Evolutionary conservation across 306 rosid genomes (phyloP).

Genomic region (Medicago arabica): DNA sequence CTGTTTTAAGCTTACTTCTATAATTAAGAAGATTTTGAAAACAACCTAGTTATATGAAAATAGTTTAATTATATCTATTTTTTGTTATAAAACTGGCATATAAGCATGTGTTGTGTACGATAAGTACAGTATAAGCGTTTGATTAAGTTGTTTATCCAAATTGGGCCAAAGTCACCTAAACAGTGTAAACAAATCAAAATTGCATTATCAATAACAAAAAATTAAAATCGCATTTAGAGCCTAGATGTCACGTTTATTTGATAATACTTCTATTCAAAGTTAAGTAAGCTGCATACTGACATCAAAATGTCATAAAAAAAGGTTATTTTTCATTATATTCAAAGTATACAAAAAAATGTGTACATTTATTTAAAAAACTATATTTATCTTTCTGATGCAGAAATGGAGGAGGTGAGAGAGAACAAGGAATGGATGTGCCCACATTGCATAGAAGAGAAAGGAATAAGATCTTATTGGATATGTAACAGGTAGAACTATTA

Average conservation of each 20-base stretch:
- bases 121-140: too few species aligned
- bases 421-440: conserved; percentile 82
- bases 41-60: too few species aligned
- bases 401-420: conserved; percentile 67
- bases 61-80: too few species aligned
- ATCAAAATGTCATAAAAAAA: background rate
- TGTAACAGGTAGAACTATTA: conserved; percentile 73
- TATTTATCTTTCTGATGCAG: conserved; percentile 41
- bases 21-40: too few species aligned
- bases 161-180: too few species aligned
- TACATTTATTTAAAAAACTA: too few species aligned
- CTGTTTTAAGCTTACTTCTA: too few species aligned
- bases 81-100: too few species aligned
- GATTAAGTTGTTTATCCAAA: too few species aligned
- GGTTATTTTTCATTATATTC: background rate
- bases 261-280: conserved; percentile 1
- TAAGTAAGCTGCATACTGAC: conserved; percentile 10
- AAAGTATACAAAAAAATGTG: background rate
- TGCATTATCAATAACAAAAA: background rate
- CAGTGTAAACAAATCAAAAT: conserved; percentile 1
- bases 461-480: conserved; percentile 70
- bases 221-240: background rate
- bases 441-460: conserved; percentile 76
- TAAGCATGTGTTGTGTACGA: too few species aligned
- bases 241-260: background rate